Conservation (phyloP, 2,329 filamentous ascomycete species). For the Fusarium multiceps region DNA sequence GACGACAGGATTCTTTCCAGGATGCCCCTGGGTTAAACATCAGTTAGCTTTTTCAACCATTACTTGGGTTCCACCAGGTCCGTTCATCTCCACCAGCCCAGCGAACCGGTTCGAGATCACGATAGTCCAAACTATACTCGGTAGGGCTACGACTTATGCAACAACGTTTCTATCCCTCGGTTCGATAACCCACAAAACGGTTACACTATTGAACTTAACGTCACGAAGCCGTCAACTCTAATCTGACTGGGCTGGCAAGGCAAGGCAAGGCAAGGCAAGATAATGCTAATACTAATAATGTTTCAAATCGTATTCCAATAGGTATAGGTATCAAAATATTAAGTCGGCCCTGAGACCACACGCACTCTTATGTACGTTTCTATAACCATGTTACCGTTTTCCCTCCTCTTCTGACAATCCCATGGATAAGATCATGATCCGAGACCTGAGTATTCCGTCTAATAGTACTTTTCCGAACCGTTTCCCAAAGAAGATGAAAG, state of each 20-base stretch:
- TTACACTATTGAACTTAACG: constrained; percentile 9
- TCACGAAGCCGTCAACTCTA: not conserved
- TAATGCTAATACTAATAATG: constrained; percentile 1
- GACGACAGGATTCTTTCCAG: not conserved
- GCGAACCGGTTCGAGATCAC: constrained; percentile 38
- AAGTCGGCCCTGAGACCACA: constrained; percentile 36
- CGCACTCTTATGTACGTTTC: constrained; percentile 43
- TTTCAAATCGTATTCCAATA: constrained; percentile 15
- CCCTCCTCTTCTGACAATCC: constrained; percentile 39
- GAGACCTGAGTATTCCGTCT: constrained; percentile 41
- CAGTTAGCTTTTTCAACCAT: constrained; percentile 32
- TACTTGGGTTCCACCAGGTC: constrained; percentile 39
- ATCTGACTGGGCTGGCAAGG: not conserved
- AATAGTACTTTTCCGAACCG: constrained; percentile 44
- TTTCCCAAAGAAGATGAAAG: constrained; percentile 39
- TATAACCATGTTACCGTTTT: constrained; percentile 41
- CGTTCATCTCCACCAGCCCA: constrained; percentile 41
- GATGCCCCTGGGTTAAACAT: constrained; percentile 17
- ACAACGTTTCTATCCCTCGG: constrained; percentile 9
- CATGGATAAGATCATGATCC: constrained; percentile 32
- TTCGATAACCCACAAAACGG: constrained; percentile 18
- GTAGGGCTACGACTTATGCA: constrained; percentile 41
- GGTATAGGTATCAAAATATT: constrained; percentile 34
- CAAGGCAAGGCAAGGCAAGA: not conserved
- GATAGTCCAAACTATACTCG: constrained; percentile 32